Evolutionary conservation across 2,329 filamentous ascomycete species (phyloP).

Genomic region (Aspergillaceae sp.): DNA sequence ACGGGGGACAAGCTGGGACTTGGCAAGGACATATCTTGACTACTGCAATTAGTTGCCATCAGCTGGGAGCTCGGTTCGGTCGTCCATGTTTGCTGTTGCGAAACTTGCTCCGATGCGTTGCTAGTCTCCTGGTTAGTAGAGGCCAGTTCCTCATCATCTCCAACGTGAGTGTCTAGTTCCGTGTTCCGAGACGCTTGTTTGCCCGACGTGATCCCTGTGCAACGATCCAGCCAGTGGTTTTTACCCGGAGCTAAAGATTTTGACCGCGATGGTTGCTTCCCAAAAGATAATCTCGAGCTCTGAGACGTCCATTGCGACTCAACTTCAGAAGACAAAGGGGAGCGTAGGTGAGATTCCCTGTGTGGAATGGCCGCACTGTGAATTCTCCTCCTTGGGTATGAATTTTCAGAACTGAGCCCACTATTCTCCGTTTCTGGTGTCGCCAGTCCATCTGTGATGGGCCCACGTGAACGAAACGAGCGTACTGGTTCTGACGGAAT

Average conservation of each 20-base stretch:
- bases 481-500: conserved; percentile 44
- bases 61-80: conserved; percentile 26
- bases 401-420: conserved; percentile 18
- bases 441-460: conserved; percentile 26
- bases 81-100: conserved; percentile 10
- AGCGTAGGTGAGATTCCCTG: conserved; percentile 22
- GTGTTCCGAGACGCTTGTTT: conserved; percentile 8
- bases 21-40: conserved; percentile 83
- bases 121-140: conserved; percentile 12
- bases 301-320: conserved; percentile 15
- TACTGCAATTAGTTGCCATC: conserved; percentile 54
- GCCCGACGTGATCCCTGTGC: conserved; percentile 3
- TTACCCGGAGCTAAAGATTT: conserved; percentile 10
- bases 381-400: conserved; percentile 20
- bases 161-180: conserved; percentile 4
- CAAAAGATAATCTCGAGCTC: conserved; percentile 6
- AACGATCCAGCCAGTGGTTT: conserved; percentile 10
- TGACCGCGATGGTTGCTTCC: conserved; percentile 10
- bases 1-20: conserved; percentile 89
- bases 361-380: conserved; percentile 27
- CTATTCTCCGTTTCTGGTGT: conserved; percentile 34
- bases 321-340: conserved; percentile 25
- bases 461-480: conserved; percentile 27
- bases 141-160: conserved; percentile 9
- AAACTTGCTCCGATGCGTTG: not conserved